phyloP scores from a whole-genome alignment of 805 yeast genomes.

The Ogataea salicorniae region DNA sequence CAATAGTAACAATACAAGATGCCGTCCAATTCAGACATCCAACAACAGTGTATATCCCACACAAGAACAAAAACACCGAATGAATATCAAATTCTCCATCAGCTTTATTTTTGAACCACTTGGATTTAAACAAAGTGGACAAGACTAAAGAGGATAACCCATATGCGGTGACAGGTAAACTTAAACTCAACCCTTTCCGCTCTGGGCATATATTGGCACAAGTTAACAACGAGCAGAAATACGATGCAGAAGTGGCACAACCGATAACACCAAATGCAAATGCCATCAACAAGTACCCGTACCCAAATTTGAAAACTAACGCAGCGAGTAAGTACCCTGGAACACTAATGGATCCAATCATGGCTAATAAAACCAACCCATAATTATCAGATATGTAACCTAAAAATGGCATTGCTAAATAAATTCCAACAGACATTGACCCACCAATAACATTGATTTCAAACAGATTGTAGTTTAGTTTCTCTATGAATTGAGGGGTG shows the following conservation, averaged over 20 bases:
- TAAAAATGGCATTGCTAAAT: constrained; percentile 69
- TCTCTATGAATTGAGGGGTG: constrained; percentile 56
- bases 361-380: constrained; percentile 69
- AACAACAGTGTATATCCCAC: constrained; percentile 45
- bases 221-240: constrained; percentile 62
- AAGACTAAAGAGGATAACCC: constrained; percentile 76
- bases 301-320: constrained; percentile 24
- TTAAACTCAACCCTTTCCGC: constrained; percentile 70
- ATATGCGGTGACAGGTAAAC: constrained; percentile 80
- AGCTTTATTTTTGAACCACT: constrained; percentile 30
- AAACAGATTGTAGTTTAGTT: constrained; percentile 55
- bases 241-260: constrained; percentile 63
- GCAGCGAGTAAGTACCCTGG: constrained; percentile 60
- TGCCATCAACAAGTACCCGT: constrained; percentile 33
- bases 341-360: constrained; percentile 53
- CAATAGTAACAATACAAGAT: constrained; percentile 54
- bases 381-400: constrained; percentile 77
- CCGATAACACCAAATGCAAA: constrained; percentile 55
- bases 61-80: constrained; percentile 47
- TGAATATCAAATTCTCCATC: constrained; percentile 36
- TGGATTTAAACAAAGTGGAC: constrained; percentile 49
- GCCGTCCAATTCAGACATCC: constrained; percentile 58
- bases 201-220: constrained; percentile 78
- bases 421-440: constrained; percentile 70
- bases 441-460: constrained; percentile 65